Conservation (phyloP, 306 rosid genomes). For the Cucurbita argyrosperma region DNA sequence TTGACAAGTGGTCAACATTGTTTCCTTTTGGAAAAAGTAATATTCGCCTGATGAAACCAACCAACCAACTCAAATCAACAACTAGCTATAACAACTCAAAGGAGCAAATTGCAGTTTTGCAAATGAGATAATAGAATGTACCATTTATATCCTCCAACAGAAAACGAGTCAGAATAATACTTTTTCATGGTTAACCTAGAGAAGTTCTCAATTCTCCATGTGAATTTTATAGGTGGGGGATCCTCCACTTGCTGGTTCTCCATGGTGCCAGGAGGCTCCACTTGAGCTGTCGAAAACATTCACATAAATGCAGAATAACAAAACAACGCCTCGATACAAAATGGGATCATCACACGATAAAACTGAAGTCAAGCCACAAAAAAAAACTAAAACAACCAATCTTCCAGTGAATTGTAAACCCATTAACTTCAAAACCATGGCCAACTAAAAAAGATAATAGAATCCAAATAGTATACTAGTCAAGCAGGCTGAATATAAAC, state of each 20-base stretch:
- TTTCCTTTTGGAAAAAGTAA: slow-evolving; percentile 75
- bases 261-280: slow-evolving; percentile 31
- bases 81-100: neutral
- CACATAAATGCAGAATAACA: neutral
- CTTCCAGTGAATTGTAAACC: slow-evolving; percentile 8
- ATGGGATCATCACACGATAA: neutral
- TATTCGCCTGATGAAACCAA: slow-evolving; percentile 39
- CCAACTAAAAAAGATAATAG: neutral
- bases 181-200: slow-evolving; percentile 44
- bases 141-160: slow-evolving; percentile 54
- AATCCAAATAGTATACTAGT: neutral
- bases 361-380: neutral
- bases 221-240: slow-evolving; percentile 45
- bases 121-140: slow-evolving; percentile 1
- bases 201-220: slow-evolving; percentile 59
- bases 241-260: slow-evolving; percentile 48
- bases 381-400: neutral
- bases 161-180: slow-evolving; percentile 42
- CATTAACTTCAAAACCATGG: slow-evolving; percentile 2
- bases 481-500: slow-evolving; percentile 6
- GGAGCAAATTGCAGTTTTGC: neutral
- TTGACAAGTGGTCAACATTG: slow-evolving; percentile 59
- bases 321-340: neutral
- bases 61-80: slow-evolving; percentile 9
- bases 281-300: slow-evolving; percentile 21